phyloP scores from a whole-genome alignment of 2,329 filamentous ascomycete species.

The Aspergillus sojae region DNA sequence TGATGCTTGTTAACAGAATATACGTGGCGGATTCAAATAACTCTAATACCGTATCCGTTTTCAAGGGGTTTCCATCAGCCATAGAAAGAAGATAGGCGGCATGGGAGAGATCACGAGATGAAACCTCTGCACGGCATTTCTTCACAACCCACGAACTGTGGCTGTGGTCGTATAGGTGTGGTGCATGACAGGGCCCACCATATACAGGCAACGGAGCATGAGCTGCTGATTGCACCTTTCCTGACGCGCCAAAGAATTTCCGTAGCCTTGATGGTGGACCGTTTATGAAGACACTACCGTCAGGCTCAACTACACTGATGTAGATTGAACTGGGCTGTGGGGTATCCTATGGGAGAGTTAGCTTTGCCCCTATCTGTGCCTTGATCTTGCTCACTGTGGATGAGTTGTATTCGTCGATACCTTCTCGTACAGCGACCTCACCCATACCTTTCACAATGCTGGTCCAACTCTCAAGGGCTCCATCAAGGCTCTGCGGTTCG shows the following conservation, averaged over 20 bases:
- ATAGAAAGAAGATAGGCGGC: not conserved
- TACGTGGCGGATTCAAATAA: not conserved
- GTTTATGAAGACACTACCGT: conserved; percentile 26
- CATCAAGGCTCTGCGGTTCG: conserved; percentile 35
- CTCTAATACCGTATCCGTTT: not conserved
- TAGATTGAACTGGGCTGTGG: conserved; percentile 24
- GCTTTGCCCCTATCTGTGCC: not conserved
- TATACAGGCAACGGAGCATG: conserved; percentile 29
- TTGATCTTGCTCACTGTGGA: conserved; percentile 8
- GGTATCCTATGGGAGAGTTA: conserved; percentile 12
- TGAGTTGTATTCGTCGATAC: conserved; percentile 26
- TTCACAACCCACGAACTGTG: not conserved
- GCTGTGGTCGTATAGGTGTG: conserved; percentile 48
- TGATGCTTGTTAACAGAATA: not conserved
- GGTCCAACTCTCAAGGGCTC: conserved; percentile 27
- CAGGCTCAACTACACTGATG: conserved; percentile 25
- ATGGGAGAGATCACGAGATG: not conserved
- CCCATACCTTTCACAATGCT: conserved; percentile 26
- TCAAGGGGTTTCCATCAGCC: not conserved
- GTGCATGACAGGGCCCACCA: conserved; percentile 41
- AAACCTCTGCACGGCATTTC: not conserved
- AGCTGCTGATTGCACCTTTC: conserved; percentile 25
- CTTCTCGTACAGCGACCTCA: conserved; percentile 24
- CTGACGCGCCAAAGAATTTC: conserved; percentile 22
- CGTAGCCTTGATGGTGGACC: conserved; percentile 30